Conservation (phyloP, 2,329 filamentous ascomycete genomes). For the Coniochaeta pulveracea region DNA sequence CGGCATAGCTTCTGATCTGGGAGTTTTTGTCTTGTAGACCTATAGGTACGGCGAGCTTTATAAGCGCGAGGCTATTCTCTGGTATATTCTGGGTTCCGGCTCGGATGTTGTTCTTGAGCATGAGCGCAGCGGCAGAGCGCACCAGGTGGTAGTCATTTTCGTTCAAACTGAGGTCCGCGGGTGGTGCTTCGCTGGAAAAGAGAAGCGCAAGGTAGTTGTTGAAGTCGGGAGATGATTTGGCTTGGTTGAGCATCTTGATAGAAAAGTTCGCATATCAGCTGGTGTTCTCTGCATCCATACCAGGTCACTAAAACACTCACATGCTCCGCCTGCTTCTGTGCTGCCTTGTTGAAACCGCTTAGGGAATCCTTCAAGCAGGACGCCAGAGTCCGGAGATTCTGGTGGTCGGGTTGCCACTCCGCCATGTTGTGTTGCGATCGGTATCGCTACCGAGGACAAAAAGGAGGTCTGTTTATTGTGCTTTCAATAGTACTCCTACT, state of each 20-base stretch:
- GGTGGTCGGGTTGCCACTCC: constrained; percentile 86
- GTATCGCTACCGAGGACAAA: too few relatives aligned
- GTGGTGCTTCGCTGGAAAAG: constrained; percentile 59
- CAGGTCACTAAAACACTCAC: constrained; percentile 39
- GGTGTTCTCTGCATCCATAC: constrained; percentile 3
- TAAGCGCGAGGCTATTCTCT: constrained; percentile 59
- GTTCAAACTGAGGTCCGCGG: constrained; percentile 47
- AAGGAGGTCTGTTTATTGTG: too few relatives aligned
- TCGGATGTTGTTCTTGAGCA: constrained; percentile 91
- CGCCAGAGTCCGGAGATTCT: constrained; percentile 81
- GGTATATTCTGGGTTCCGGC: constrained; percentile 65
- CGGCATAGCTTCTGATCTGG: constrained; percentile 80
- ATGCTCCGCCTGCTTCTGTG: constrained; percentile 81
- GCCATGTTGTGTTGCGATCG: constrained; percentile 33
- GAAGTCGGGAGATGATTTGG: constrained; percentile 80
- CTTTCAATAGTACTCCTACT: too few relatives aligned
- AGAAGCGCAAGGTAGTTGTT: constrained; percentile 95
- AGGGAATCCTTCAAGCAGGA: constrained; percentile 86
- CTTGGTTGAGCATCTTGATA: constrained; percentile 79
- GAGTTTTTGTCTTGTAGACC: constrained; percentile 71
- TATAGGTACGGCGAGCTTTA: constrained; percentile 68
- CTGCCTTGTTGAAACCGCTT: constrained; percentile 66
- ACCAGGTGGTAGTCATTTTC: constrained; percentile 59
- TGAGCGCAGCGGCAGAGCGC: constrained; percentile 78
- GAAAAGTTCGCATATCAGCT: constrained; percentile 12